Conservation (phyloP, 371 early-diverging fungal species). For the Mucor saturninus region DNA sequence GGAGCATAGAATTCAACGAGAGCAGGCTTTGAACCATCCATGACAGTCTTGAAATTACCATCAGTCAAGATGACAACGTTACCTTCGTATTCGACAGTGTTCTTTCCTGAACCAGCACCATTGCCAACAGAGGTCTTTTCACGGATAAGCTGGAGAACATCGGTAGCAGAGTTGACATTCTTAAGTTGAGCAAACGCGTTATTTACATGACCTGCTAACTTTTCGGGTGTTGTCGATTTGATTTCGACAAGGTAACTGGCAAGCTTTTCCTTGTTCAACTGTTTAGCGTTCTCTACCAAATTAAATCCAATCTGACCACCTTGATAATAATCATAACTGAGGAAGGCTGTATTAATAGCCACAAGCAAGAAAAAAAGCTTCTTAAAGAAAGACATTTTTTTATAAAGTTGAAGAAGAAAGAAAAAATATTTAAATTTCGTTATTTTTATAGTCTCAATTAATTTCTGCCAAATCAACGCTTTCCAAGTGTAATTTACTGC, state of each 20-base stretch:
- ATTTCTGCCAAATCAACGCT: constrained; percentile 11
- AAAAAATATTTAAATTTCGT: constrained; percentile 10
- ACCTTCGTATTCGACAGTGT: background rate
- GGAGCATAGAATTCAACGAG: constrained; percentile 94
- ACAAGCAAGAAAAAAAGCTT: constrained; percentile 46
- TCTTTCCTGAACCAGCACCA: constrained; percentile 19
- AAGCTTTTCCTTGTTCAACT: constrained; percentile 51
- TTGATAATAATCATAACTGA: constrained; percentile 49
- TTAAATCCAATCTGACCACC: constrained; percentile 62
- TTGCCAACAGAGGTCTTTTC: constrained; percentile 21
- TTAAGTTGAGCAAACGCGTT: constrained; percentile 61
- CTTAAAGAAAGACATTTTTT: constrained; percentile 36
- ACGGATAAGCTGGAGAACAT: constrained; percentile 51
- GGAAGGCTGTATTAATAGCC: constrained; percentile 40
- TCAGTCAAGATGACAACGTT: constrained; percentile 74
- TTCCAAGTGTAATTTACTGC: constrained; percentile 7
- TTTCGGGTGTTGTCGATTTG: constrained; percentile 50
- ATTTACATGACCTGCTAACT: constrained; percentile 58
- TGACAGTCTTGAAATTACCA: constrained; percentile 72
- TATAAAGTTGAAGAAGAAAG: background rate
- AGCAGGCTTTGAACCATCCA: constrained; percentile 89
- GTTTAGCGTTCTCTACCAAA: constrained; percentile 57
- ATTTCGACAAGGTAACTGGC: constrained; percentile 43
- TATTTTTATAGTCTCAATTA: background rate
- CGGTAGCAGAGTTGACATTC: constrained; percentile 48